A percentile compares a stretch with the other conserved stretches of the same genome.
These are phyloP conservation scores for Diaporthe helianthi DNA, from an alignment of 2,329 filamentous ascomycete genomes.

Conservation along the genomic window DNA sequence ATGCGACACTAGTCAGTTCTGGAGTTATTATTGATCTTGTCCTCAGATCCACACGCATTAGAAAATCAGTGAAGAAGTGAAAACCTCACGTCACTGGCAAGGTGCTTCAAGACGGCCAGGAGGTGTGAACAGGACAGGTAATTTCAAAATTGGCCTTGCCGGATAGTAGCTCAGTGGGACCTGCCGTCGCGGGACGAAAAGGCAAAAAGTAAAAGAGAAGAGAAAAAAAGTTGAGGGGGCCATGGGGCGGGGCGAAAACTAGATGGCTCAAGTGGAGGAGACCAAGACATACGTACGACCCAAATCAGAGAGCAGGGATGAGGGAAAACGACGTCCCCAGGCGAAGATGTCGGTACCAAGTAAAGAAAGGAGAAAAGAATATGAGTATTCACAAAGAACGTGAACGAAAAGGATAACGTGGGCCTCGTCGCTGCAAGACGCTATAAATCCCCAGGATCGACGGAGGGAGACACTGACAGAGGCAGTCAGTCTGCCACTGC, in stretches of 20 bases:
- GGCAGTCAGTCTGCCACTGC: constrained; percentile 21
- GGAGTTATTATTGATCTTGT: not conserved
- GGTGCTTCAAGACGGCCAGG: not conserved
- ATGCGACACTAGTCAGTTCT: not conserved
- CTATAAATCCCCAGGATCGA: constrained; percentile 5
- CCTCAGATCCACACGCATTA: not conserved
- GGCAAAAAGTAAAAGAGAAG: not conserved
- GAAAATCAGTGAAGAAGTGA: not conserved
- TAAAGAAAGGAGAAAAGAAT: not conserved
- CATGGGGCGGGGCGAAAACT: not conserved
- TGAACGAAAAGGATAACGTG: not conserved
- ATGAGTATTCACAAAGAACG: not conserved
- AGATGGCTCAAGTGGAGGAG: not conserved
- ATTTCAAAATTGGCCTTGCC: not conserved
- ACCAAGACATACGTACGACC: constrained; percentile 7
- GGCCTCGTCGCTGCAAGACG: constrained; percentile 7
- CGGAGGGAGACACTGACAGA: not conserved
- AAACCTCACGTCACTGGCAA: not conserved
- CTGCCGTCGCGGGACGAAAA: not conserved
- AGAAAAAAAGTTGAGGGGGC: not conserved
- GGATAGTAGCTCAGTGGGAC: not conserved
- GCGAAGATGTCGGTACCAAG: not conserved
- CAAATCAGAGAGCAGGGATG: not conserved
- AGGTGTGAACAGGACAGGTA: not conserved
- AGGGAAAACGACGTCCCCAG: not conserved